Conservation (phyloP, 1,284 basidiomycete species). For the Trichosporon asahii region DNA sequence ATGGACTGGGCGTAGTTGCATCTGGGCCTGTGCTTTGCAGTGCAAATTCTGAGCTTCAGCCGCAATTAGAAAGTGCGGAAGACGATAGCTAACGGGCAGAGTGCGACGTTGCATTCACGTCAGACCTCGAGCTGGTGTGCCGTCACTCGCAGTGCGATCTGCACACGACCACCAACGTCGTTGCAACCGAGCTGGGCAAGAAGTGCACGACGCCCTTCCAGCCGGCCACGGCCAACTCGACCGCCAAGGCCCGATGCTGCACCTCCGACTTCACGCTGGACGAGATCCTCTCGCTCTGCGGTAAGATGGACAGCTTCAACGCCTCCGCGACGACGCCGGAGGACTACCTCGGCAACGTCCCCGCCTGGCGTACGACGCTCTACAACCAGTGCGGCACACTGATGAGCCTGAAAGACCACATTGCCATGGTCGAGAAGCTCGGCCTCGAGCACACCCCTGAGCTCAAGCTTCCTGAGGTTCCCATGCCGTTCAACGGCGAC, state of each 20-base stretch:
- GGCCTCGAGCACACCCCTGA: conserved; percentile 27
- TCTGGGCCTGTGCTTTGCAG: no score
- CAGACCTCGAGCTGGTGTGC: conserved; percentile 27
- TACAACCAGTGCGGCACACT: conserved; percentile 25
- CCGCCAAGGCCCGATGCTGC: conserved; percentile 26
- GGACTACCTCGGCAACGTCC: conserved; percentile 19
- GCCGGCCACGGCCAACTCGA: conserved; percentile 14
- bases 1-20: no score
- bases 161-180: conserved; percentile 27
- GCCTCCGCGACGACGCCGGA: conserved; percentile 20
- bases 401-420: conserved; percentile 24
- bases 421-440: conserved; percentile 18
- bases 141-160: conserved; percentile 29
- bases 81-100: conserved; percentile 9
- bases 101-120: conserved; percentile 28
- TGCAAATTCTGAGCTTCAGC: no score
- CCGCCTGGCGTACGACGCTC: conserved; percentile 19
- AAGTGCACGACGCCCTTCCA: conserved; percentile 25
- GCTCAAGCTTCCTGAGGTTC: conserved; percentile 24
- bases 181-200: conserved; percentile 21
- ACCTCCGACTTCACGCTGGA: conserved; percentile 26
- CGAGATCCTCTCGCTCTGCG: conserved; percentile 26
- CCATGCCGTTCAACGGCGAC: conserved; percentile 26
- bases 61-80: no score
- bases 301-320: conserved; percentile 25